phyloP scores from a whole-genome alignment of 148 eudicot species.

The Diospyros kaki region DNA sequence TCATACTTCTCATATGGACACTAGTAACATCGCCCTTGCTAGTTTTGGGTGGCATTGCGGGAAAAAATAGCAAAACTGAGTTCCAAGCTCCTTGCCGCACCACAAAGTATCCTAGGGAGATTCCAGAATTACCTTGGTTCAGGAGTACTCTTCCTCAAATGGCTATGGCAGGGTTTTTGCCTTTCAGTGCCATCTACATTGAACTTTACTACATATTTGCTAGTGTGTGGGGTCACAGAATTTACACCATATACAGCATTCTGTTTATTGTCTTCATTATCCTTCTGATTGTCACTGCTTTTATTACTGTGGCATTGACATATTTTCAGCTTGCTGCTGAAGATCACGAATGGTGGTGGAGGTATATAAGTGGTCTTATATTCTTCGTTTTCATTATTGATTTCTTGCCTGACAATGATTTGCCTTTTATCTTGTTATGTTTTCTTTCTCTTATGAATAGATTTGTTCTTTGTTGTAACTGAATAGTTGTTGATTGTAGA shows the following conservation, averaged over 20 bases:
- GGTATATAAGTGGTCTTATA: slow-evolving; percentile 15
- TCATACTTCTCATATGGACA: slow-evolving; percentile 27
- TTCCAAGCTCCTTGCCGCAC: slow-evolving; percentile 37
- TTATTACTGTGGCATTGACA: slow-evolving; percentile 28
- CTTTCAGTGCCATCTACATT: slow-evolving; percentile 28
- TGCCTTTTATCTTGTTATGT: not conserved
- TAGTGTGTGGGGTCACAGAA: slow-evolving; percentile 31
- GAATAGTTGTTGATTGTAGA: not conserved
- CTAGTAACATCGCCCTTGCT: slow-evolving; percentile 31
- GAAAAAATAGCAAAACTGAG: slow-evolving; percentile 28
- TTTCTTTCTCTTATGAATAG: too few species aligned
- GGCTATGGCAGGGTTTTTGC: slow-evolving; percentile 38
- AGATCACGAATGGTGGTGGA: slow-evolving; percentile 48
- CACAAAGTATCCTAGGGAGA: slow-evolving; percentile 32
- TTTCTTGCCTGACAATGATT: not conserved
- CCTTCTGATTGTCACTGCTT: slow-evolving; percentile 33
- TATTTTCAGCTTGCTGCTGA: slow-evolving; percentile 40
- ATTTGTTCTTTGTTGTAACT: too few species aligned
- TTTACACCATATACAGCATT: slow-evolving; percentile 25
- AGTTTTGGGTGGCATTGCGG: slow-evolving; percentile 33
- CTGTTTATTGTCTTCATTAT: slow-evolving; percentile 30
- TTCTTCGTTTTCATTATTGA: not conserved
- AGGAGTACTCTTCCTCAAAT: slow-evolving; percentile 30
- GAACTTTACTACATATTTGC: slow-evolving; percentile 30
- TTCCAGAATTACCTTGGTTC: slow-evolving; percentile 33